These are phyloP conservation scores for Clonostachys chloroleuca DNA, from an alignment of 2,329 filamentous ascomycete genomes.

Conservation along the genomic window DNA sequence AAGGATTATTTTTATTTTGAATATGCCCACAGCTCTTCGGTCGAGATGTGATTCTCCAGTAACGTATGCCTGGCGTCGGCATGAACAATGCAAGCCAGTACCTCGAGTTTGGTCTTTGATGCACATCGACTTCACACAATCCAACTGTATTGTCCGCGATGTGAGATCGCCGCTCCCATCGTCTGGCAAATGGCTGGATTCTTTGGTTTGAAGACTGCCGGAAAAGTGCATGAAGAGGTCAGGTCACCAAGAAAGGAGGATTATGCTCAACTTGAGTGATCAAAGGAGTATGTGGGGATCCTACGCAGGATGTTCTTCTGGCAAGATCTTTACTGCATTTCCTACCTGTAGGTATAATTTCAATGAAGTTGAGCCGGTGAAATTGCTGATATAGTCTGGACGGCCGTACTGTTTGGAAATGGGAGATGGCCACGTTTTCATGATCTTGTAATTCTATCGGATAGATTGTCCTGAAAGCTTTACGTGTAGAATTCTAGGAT, in stretches of 20 bases:
- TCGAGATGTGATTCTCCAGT: no score
- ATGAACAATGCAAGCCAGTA: conserved; percentile 5
- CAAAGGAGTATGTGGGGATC: conserved; percentile 4
- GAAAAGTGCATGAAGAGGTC: conserved; percentile 15
- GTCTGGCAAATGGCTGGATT: conserved; percentile 36
- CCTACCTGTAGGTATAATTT: neutral
- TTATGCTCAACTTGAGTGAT: conserved; percentile 6
- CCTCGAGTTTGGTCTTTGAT: conserved; percentile 20
- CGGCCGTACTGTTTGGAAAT: no score
- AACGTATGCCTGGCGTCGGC: no score
- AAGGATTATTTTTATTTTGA: no score
- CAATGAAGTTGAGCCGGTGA: no score
- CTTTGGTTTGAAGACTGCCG: conserved; percentile 19
- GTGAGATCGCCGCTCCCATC: conserved; percentile 28
- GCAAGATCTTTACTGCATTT: conserved; percentile 9
- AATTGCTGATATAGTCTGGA: no score
- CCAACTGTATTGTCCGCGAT: conserved; percentile 29
- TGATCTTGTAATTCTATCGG: no score
- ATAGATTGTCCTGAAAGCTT: no score
- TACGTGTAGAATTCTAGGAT: no score
- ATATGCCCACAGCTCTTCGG: no score
- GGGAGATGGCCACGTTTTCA: no score
- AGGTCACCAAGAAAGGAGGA: conserved; percentile 13
- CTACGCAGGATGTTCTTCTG: conserved; percentile 7
- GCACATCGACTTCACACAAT: conserved; percentile 29